A percentile compares a stretch with the other conserved stretches of the same genome.
Conservation (phyloP, 306 rosid species). For the Corylus americana region DNA sequence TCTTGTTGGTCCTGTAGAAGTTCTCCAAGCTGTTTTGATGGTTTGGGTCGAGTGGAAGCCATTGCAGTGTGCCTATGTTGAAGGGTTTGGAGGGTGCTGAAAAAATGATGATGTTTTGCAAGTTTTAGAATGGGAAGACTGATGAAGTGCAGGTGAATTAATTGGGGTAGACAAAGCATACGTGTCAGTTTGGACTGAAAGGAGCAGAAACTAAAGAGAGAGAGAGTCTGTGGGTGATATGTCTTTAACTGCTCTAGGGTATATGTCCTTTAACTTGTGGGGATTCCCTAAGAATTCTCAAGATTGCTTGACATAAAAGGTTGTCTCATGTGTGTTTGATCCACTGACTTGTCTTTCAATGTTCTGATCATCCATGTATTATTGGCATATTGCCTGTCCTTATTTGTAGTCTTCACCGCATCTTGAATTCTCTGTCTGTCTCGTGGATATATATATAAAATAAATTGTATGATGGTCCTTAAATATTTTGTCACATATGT, state of each 20-base stretch:
- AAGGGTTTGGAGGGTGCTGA: constrained; percentile 6
- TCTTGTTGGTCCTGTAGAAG: constrained; percentile 76
- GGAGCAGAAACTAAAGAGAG: constrained; percentile 1
- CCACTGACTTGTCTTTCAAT: background rate
- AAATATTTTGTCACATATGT: constrained; percentile 13
- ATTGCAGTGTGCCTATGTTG: constrained; percentile 29
- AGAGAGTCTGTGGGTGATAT: constrained; percentile 4
- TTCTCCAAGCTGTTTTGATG: constrained; percentile 57
- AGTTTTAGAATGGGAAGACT: constrained; percentile 24
- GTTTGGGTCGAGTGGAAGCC: constrained; percentile 52
- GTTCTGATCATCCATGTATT: background rate
- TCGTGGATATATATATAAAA: background rate
- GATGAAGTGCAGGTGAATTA: constrained; percentile 31
- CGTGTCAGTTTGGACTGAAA: constrained; percentile 31
- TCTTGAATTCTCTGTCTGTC: background rate
- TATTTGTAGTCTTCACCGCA: background rate
- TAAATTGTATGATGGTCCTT: constrained; percentile 30
- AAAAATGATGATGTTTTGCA: constrained; percentile 6
- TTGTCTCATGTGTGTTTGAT: constrained; percentile 16
- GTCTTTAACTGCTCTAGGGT: constrained; percentile 1
- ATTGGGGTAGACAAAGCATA: constrained; percentile 26
- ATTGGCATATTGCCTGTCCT: background rate
- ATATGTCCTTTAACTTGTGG: constrained; percentile 18
- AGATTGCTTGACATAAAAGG: constrained; percentile 11
- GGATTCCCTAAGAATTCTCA: constrained; percentile 1